Conservation (phyloP, 106 monocot species). For the Phalaenopsis aphrodite region DNA sequence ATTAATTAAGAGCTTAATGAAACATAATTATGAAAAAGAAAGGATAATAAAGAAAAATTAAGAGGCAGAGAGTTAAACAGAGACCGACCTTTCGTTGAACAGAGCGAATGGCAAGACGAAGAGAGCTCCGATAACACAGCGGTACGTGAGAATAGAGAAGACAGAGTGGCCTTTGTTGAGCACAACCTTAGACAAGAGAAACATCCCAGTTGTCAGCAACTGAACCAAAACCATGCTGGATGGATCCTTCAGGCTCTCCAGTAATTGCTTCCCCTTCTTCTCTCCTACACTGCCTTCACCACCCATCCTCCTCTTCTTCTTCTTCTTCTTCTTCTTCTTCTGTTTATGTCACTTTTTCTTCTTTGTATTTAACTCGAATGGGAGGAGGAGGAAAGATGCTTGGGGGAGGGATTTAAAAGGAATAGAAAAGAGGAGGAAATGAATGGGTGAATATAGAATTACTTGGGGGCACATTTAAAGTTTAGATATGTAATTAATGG, state of each 20-base stretch:
- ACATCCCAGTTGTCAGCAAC: conserved; percentile 10
- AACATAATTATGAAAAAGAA: neutral
- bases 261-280: neutral
- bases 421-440: no score
- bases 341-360: no score
- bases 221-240: conserved; percentile 13
- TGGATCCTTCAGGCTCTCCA: neutral
- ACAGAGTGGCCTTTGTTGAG: conserved; percentile 9
- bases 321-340: neutral
- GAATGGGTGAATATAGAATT: no score
- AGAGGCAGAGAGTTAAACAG: neutral
- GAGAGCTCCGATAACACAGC: conserved; percentile 17
- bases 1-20: neutral
- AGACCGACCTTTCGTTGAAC: conserved; percentile 17
- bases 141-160: conserved; percentile 18
- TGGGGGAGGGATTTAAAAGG: no score
- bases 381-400: no score
- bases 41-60: neutral
- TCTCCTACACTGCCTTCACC: neutral
- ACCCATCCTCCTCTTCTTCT: neutral
- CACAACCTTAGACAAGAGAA: conserved; percentile 12
- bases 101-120: conserved; percentile 24
- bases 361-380: no score
- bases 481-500: no score
- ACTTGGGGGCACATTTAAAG: no score